Evolutionary conservation across 345 rosid species (phyloP).

Genomic region (Linum usitatissimum): DNA sequence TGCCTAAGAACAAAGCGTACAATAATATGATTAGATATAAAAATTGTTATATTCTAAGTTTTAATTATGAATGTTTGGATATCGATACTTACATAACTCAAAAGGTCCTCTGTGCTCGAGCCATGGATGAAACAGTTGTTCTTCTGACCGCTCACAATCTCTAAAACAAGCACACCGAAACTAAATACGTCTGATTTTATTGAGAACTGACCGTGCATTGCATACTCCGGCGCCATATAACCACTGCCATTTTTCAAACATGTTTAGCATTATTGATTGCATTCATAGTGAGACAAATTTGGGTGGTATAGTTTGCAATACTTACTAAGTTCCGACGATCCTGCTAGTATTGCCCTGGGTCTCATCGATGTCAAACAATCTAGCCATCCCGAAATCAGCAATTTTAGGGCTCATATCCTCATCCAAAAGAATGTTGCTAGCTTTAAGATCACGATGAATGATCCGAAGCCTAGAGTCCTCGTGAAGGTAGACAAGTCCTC

Average conservation of each 20-base stretch:
- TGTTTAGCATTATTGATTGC: too few species aligned
- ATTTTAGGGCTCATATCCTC: conserved; percentile 36
- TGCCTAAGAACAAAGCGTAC: neutral
- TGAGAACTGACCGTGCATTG: conserved; percentile 19
- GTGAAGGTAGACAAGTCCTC: conserved; percentile 40
- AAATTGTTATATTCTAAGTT: neutral
- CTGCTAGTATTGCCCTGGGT: conserved; percentile 24
- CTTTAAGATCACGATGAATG: conserved; percentile 41
- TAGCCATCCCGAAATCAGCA: conserved; percentile 45
- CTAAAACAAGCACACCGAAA: conserved; percentile 21
- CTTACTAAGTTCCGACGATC: conserved; percentile 40
- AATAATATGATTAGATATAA: neutral
- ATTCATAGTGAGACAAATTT: too few species aligned
- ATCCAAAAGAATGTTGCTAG: conserved; percentile 35
- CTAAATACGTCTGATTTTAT: conserved; percentile 22
- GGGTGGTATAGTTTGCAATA: neutral
- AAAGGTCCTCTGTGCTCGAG: conserved; percentile 6
- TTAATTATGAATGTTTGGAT: neutral
- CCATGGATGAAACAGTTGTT: conserved; percentile 5
- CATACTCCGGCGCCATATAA: conserved; percentile 25
- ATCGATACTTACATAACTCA: conserved; percentile 3
- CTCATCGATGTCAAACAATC: conserved; percentile 26
- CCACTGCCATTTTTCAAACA: too few species aligned
- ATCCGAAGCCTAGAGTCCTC: conserved; percentile 36
- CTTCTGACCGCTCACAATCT: conserved; percentile 19